Percentiles rank a stretch among this genome's conserved stretches.
These are phyloP conservation scores for Sporothrix phasma DNA, from an alignment of 2,329 filamentous ascomycete species.

Conservation along the genomic window DNA sequence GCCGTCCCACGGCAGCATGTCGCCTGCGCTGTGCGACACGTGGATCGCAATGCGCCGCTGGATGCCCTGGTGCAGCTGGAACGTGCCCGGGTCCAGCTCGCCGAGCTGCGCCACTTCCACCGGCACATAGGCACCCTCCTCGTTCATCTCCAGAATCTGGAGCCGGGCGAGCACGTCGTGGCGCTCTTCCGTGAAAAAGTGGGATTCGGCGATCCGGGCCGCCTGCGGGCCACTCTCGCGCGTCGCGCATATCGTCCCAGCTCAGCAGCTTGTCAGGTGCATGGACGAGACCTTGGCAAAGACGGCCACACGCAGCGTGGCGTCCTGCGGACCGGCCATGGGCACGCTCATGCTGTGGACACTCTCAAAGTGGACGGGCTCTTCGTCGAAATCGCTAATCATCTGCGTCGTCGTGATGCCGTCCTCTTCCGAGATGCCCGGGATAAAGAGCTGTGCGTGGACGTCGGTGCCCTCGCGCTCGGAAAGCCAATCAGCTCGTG, in stretches of 20 bases:
- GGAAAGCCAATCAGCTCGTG: slow-evolving; percentile 87
- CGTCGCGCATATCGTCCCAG: slow-evolving; percentile 97
- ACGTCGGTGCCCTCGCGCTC: slow-evolving; percentile 93
- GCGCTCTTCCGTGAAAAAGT: slow-evolving; percentile 87
- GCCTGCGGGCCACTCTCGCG: slow-evolving; percentile 42
- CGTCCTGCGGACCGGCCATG: slow-evolving; percentile 62
- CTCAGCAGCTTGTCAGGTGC: slow-evolving; percentile 93
- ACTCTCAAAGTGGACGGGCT: slow-evolving; percentile 86
- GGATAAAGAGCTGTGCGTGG: slow-evolving; percentile 93
- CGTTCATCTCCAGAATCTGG: slow-evolving; percentile 84
- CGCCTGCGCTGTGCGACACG: slow-evolving; percentile 83
- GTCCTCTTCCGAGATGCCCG: slow-evolving; percentile 78
- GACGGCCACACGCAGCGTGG: slow-evolving; percentile 74
- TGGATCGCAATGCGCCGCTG: slow-evolving; percentile 81
- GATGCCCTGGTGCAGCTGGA: slow-evolving; percentile 89
- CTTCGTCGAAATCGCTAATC: slow-evolving; percentile 88
- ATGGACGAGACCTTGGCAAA: slow-evolving; percentile 86
- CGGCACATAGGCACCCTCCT: slow-evolving; percentile 81
- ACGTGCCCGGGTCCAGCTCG: slow-evolving; percentile 78
- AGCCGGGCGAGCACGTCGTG: slow-evolving; percentile 85
- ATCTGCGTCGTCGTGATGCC: slow-evolving; percentile 93
- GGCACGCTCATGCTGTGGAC: slow-evolving; percentile 97
- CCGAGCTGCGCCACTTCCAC: slow-evolving; percentile 85
- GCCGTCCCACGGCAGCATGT: slow-evolving; percentile 80
- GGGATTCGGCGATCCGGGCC: slow-evolving; percentile 74